These are phyloP conservation scores for Flaveria bidentis DNA, from an alignment of 129 eudicot genomes.

Conservation along the genomic window DNA sequence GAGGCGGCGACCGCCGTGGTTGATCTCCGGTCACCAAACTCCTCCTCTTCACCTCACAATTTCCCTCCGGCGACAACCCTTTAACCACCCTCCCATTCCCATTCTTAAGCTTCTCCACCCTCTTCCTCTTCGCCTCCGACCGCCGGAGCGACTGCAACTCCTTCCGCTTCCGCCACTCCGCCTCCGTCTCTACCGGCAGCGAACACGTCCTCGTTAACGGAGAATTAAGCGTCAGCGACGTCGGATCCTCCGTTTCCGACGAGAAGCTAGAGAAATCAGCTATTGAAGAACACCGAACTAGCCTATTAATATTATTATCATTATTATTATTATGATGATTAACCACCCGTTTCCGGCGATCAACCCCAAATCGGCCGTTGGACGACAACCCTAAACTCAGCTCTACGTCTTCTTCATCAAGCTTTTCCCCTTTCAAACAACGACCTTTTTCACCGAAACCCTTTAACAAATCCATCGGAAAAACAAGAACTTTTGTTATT, in stretches of 20 bases:
- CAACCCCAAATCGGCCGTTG: conserved; percentile 72
- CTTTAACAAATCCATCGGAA: conserved; percentile 35
- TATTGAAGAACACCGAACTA: conserved; percentile 47
- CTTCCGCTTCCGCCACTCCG: conserved; percentile 56
- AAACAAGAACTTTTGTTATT: neutral
- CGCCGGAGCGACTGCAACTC: conserved; percentile 55
- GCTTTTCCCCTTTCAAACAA: conserved; percentile 15
- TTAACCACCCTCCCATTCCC: conserved; percentile 14
- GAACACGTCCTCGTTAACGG: conserved; percentile 52
- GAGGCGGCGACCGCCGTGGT: neutral
- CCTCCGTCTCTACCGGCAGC: conserved; percentile 57
- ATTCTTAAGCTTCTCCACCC: conserved; percentile 49
- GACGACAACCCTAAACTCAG: conserved; percentile 67
- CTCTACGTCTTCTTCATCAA: conserved; percentile 41
- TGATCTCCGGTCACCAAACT: conserved; percentile 16
- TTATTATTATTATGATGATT: neutral
- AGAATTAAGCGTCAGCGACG: conserved; percentile 24
- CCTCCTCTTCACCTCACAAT: conserved; percentile 11
- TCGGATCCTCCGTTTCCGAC: conserved; percentile 23
- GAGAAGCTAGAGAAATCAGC: conserved; percentile 26
- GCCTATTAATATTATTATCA: conserved; percentile 1
- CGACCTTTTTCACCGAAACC: neutral
- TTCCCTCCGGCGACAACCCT: conserved; percentile 10
- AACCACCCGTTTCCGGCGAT: conserved; percentile 31
- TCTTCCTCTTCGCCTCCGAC: conserved; percentile 57